Conservation (phyloP, 1,284 basidiomycete species). For the Malassezia pachydermatis region DNA sequence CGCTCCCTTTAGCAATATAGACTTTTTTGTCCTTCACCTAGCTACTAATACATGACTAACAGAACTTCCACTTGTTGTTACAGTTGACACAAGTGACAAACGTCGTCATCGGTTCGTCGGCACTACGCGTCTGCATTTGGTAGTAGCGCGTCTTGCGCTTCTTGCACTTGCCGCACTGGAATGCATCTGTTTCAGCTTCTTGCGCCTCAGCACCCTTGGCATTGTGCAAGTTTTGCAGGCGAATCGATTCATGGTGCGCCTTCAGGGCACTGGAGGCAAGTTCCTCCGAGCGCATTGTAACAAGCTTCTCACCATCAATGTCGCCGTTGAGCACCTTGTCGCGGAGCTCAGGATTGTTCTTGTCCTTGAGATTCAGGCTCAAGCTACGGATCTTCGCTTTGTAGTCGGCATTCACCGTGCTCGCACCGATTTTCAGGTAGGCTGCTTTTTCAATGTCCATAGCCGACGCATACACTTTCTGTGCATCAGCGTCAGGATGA, state of each 20-base stretch:
- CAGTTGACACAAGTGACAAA: conserved; percentile 40
- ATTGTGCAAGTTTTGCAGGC: conserved; percentile 66
- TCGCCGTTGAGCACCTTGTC: conserved; percentile 75
- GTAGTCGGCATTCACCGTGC: conserved; percentile 51
- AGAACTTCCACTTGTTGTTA: conserved; percentile 46
- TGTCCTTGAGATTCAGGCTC: conserved; percentile 87
- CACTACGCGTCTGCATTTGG: conserved; percentile 46
- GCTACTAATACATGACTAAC: conserved; percentile 22
- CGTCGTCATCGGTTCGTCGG: conserved; percentile 42
- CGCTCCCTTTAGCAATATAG: neutral
- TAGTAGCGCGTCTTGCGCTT: conserved; percentile 44
- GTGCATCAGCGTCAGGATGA: conserved; percentile 26
- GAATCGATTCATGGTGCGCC: conserved; percentile 63
- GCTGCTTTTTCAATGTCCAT: conserved; percentile 50
- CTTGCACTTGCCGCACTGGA: conserved; percentile 83
- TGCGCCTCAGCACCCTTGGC: conserved; percentile 74
- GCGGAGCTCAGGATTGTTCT: conserved; percentile 76
- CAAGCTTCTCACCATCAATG: conserved; percentile 61
- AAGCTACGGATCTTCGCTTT: conserved; percentile 77
- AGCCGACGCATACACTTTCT: conserved; percentile 50
- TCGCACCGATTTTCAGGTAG: conserved; percentile 30
- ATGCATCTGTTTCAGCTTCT: conserved; percentile 86
- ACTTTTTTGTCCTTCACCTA: neutral
- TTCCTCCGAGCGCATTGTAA: conserved; percentile 73
- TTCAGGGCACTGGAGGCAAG: conserved; percentile 87